Evolutionary conservation across 306 rosid genomes (phyloP), one percentile per base, ranked within the genome.

Genomic region (Fragaria iinumae): DNA sequence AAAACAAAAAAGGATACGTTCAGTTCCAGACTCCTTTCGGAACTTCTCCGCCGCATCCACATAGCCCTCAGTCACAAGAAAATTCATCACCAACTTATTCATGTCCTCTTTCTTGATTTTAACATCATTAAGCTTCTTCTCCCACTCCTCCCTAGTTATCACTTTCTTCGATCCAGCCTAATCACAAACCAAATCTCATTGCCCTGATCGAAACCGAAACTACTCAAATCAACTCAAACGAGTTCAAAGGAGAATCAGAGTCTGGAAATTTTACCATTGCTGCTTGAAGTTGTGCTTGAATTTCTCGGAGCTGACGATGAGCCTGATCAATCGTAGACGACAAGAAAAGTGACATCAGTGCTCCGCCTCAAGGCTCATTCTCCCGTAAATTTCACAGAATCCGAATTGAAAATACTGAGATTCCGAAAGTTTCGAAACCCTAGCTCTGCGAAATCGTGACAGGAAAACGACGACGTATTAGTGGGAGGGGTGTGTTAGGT

Each of bases 51-150:
- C 97, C 32, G 96, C 99, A 60, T 92, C 99, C 36, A 95, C 97
- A 50, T 83, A 92, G 63, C 99, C 99, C 77, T 95, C 99, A 0
- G 97, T 91, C 71, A 95, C 98, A 18, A 95, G 92, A 79, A 92
- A 95, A 87, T 95, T 95, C 99, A 95, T 92, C 49, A 95, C 96
- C 91, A 92, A 81, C 68, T 87, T 92, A 84, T 95, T 92, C 98
- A 92, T 92, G 89, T 92, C 99, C 71, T 92, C 91, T 80, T 95
- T 95, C 86, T 85, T 91, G 79, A 88, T 87, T 79, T 87, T 95
- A 69, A 92, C 93, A 75, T 91, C 93, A 69, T 80, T 87, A 53
- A 92, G 98, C 89, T 92, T 95, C 83, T 86, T 95, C 88, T 92
- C 97, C 99, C 99, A 95, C 80, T 89, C 97, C 53, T 85, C 92